Evolutionary conservation across 352 stramenopile genomes (phyloP).

Genomic region (Stramenopiles sp.): DNA sequence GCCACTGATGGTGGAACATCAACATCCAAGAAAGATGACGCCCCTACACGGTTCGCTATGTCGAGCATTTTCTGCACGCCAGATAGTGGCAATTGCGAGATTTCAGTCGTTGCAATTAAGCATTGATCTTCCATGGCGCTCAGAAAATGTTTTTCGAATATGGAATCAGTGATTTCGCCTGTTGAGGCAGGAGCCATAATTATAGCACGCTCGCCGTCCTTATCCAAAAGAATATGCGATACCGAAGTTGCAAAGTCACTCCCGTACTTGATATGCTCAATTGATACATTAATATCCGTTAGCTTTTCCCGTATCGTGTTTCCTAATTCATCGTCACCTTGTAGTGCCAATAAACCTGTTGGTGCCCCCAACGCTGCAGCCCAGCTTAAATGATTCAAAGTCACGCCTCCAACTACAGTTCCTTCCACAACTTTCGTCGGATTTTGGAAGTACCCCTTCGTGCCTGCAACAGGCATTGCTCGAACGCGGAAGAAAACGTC

Average conservation of each 20-base stretch:
- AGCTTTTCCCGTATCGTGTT: conserved; percentile 18
- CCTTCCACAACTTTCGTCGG: conserved; percentile 10
- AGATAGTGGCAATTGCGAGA: conserved; percentile 22
- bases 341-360: conserved; percentile 21
- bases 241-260: conserved; percentile 20
- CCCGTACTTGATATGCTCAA: conserved; percentile 19
- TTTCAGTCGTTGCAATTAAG: conserved; percentile 23
- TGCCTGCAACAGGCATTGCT: conserved; percentile 6
- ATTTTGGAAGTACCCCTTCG: conserved; percentile 12
- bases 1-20: conserved; percentile 19
- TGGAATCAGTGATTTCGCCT: background rate
- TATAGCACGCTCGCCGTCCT: conserved; percentile 10
- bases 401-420: conserved; percentile 20
- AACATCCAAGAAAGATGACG: conserved; percentile 21
- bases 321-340: conserved; percentile 23
- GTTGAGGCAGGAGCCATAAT: conserved; percentile 5
- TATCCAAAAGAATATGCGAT: conserved; percentile 21
- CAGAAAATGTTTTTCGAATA: conserved; percentile 13
- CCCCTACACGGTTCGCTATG: conserved; percentile 13
- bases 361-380: conserved; percentile 21
- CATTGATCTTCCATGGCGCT: background rate
- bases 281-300: conserved; percentile 22
- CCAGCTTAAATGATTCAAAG: conserved; percentile 23
- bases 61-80: conserved; percentile 17
- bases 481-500: conserved; percentile 14